Conservation (phyloP, 2,329 filamentous ascomycete species). For the Penicillium oxalicum region DNA sequence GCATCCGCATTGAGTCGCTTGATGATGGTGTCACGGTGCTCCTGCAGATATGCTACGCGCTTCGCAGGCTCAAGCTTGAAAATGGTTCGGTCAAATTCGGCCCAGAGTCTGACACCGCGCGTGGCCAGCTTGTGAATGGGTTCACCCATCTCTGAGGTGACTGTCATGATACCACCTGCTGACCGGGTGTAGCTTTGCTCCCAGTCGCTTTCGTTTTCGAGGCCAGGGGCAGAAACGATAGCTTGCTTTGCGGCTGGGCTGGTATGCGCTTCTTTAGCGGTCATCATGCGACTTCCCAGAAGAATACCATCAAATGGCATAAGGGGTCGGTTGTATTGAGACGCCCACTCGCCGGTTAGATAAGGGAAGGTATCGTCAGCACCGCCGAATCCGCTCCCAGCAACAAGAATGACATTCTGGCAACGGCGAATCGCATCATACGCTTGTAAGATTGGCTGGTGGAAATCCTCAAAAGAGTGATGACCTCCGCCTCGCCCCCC, state of each 20-base stretch:
- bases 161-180: constrained; percentile 89
- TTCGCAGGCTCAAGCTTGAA: constrained; percentile 95
- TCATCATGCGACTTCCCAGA: constrained; percentile 92
- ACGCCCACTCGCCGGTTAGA: constrained; percentile 83
- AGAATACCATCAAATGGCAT: constrained; percentile 94
- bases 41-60: constrained; percentile 77
- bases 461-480: constrained; percentile 93
- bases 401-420: constrained; percentile 80
- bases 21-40: constrained; percentile 85
- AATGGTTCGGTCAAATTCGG: constrained; percentile 98
- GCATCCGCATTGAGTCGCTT: constrained; percentile 93
- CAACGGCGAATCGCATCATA: constrained; percentile 80
- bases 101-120: constrained; percentile 91
- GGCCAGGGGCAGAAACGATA: constrained; percentile 76
- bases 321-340: constrained; percentile 65
- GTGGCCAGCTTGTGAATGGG: constrained; percentile 98
- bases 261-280: constrained; percentile 84
- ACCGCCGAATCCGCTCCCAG: constrained; percentile 86
- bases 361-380: constrained; percentile 89
- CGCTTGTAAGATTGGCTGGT: constrained; percentile 84
- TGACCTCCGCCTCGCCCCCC: constrained; percentile 89
- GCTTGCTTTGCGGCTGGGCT: constrained; percentile 82
- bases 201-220: constrained; percentile 73
- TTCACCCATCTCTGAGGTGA: constrained; percentile 97
- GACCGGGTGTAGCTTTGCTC: constrained; percentile 92